These are phyloP conservation scores for Thelonectria blattea DNA, from an alignment of 2,329 filamentous ascomycete genomes.

Conservation along the genomic window DNA sequence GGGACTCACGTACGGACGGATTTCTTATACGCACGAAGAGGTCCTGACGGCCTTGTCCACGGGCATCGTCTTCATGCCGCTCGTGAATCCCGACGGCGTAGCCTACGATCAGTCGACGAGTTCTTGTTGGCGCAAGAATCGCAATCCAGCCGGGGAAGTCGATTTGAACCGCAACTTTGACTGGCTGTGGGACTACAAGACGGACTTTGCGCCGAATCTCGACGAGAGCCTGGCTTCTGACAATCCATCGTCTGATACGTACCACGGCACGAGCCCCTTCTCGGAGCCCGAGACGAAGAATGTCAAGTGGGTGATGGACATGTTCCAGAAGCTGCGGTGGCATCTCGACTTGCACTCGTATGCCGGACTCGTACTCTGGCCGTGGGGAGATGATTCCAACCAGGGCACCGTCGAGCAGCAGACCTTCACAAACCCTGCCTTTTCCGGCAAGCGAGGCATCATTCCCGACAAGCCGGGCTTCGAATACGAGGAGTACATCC, in stretches of 20 bases:
- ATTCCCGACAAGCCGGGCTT: neutral
- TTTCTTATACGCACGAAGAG: slow-evolving; percentile 56
- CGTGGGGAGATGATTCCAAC: slow-evolving; percentile 56
- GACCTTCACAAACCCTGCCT: slow-evolving; percentile 55
- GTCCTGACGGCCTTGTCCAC: slow-evolving; percentile 56
- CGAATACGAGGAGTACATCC: slow-evolving; percentile 7
- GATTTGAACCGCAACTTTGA: slow-evolving; percentile 60
- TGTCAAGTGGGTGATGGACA: slow-evolving; percentile 55
- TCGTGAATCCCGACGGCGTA: slow-evolving; percentile 55
- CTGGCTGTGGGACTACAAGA: slow-evolving; percentile 46
- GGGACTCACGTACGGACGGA: slow-evolving; percentile 56
- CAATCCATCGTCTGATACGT: slow-evolving; percentile 26
- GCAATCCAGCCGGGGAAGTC: slow-evolving; percentile 50
- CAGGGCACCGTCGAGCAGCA: slow-evolving; percentile 46
- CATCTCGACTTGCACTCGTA: slow-evolving; percentile 59
- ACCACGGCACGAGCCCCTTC: slow-evolving; percentile 52
- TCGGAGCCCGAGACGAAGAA: slow-evolving; percentile 58
- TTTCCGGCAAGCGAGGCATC: slow-evolving; percentile 50
- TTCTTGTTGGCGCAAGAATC: slow-evolving; percentile 58
- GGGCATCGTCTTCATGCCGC: slow-evolving; percentile 57
- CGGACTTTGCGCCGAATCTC: neutral
- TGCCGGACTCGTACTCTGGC: slow-evolving; percentile 54
- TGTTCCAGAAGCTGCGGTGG: slow-evolving; percentile 54
- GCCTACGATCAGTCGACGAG: slow-evolving; percentile 53
- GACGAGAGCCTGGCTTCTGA: neutral